A percentile compares a stretch with the other conserved stretches of the same genome.
Evolutionary conservation across 305 asterid species (phyloP).

Genomic region (Solanum hybrid): DNA sequence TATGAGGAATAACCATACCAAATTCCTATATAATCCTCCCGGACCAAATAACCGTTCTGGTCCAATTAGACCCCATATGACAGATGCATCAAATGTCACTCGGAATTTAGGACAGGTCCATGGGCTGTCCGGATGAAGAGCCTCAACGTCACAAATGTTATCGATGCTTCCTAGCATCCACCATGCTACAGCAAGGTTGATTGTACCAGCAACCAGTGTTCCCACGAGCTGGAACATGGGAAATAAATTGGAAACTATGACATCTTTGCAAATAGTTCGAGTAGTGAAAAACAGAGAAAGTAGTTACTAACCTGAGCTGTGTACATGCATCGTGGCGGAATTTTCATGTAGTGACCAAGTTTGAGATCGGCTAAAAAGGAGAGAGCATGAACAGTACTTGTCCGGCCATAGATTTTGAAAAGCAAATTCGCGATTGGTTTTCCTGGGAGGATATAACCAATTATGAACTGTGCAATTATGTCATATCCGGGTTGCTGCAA

Average conservation of each 20-base stretch:
- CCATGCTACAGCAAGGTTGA: slow-evolving; percentile 85
- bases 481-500: slow-evolving; percentile 99
- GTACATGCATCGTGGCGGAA: slow-evolving; percentile 92
- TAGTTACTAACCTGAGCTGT: slow-evolving; percentile 62
- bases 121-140: slow-evolving; percentile 83
- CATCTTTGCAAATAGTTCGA: not conserved
- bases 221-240: slow-evolving; percentile 48
- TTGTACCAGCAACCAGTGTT: slow-evolving; percentile 65
- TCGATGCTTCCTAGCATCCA: slow-evolving; percentile 90
- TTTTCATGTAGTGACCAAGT: slow-evolving; percentile 98
- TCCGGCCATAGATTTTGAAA: slow-evolving; percentile 91
- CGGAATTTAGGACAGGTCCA: slow-evolving; percentile 96
- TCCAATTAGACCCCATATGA: slow-evolving; percentile 90
- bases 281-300: not conserved
- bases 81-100: slow-evolving; percentile 83
- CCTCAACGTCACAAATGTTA: slow-evolving; percentile 72
- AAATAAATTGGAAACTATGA: not conserved
- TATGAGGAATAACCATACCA: slow-evolving; percentile 86
- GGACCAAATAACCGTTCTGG: slow-evolving; percentile 73
- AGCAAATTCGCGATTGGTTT: slow-evolving; percentile 90
- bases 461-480: slow-evolving; percentile 91
- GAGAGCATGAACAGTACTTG: slow-evolving; percentile 89
- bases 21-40: slow-evolving; percentile 67
- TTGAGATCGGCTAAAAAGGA: slow-evolving; percentile 92
- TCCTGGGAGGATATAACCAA: slow-evolving; percentile 88